These are phyloP conservation scores for Vinca minor DNA, from an alignment of 257 asterid species.

Conservation along the genomic window DNA sequence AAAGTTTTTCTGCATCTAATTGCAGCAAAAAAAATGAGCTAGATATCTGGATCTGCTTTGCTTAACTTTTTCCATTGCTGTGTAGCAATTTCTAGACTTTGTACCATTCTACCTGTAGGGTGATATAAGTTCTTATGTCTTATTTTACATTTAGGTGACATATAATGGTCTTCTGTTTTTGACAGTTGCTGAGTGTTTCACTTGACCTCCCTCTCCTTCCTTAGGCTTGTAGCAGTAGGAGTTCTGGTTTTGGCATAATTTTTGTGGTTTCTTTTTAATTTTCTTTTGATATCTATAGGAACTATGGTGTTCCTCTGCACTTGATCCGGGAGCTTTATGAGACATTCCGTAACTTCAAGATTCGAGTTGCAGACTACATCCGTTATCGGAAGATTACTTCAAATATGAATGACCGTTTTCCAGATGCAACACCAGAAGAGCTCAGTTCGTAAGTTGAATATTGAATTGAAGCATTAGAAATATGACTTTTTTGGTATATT, in stretches of 20 bases:
- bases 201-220: background rate
- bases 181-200: background rate
- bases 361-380: slow-evolving; percentile 78
- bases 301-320: slow-evolving; percentile 94
- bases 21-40: background rate
- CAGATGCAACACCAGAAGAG: slow-evolving; percentile 95
- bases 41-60: background rate
- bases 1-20: background rate
- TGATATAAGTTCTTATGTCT: background rate
- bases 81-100: background rate
- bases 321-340: slow-evolving; percentile 93
- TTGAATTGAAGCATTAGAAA: slow-evolving; percentile 3
- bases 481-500: slow-evolving; percentile 11
- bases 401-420: slow-evolving; percentile 90
- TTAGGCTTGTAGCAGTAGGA: background rate
- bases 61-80: no score
- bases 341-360: slow-evolving; percentile 87
- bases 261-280: background rate
- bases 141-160: background rate
- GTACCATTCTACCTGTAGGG: background rate
- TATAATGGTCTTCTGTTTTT: background rate
- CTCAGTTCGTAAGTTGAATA: slow-evolving; percentile 47
- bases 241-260: background rate
- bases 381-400: slow-evolving; percentile 94
- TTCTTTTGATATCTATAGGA: slow-evolving; percentile 34